Evolutionary conservation across 257 asterid species (phyloP).

Genomic region (Agastache rugosa): DNA sequence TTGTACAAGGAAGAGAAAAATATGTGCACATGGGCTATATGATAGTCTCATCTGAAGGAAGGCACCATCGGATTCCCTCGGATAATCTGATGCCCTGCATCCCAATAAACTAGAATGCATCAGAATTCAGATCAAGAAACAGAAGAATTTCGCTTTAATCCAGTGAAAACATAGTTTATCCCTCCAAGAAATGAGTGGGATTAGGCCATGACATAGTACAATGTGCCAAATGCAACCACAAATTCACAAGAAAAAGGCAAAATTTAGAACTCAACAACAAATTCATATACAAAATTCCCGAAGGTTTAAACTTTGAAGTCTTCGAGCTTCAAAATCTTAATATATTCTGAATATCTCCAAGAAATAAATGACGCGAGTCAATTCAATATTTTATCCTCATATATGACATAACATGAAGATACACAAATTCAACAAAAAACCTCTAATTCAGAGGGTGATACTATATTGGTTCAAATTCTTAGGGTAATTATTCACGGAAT

Average conservation of each 20-base stretch:
- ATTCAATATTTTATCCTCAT: not conserved
- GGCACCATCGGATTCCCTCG: conserved; percentile 74
- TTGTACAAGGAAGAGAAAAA: conserved; percentile 82
- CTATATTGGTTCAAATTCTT: not conserved
- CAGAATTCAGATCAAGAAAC: not conserved
- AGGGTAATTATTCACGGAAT: not conserved
- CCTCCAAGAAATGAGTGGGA: not conserved
- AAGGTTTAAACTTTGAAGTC: not conserved
- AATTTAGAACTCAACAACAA: not conserved
- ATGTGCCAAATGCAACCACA: conserved; percentile 3
- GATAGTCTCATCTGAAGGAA: conserved; percentile 96
- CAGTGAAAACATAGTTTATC: not conserved
- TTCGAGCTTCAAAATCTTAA: not conserved
- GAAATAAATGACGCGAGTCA: conserved; percentile 5
- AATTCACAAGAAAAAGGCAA: not conserved
- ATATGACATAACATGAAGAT: not conserved
- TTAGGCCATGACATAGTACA: not conserved
- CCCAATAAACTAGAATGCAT: conserved; percentile 28
- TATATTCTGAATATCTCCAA: not conserved
- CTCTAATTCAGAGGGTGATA: not conserved
- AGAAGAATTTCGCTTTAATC: not conserved
- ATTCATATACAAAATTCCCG: not conserved
- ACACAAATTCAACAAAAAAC: not conserved
- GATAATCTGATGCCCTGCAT: conserved; percentile 85
- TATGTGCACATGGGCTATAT: conserved; percentile 87